Percentiles rank a stretch among this genome's conserved stretches.
Evolutionary conservation across 176 grass and related monocot genomes (phyloP).

Genomic region (Tillandsia fasciculata): DNA sequence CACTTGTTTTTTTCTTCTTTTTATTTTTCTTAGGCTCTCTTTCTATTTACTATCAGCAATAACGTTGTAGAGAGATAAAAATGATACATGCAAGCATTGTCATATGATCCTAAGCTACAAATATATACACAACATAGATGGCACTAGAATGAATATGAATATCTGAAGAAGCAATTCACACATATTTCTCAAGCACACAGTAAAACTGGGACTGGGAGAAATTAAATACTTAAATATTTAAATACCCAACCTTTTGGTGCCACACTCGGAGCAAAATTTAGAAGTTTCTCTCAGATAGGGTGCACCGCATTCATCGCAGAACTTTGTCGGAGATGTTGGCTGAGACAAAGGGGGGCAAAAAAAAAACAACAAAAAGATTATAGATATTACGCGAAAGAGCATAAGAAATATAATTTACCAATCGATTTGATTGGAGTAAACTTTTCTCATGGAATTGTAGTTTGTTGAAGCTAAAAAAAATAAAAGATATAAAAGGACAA

Average conservation of each 20-base stretch:
- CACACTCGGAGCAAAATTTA: conserved; percentile 89
- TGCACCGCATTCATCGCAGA: conserved; percentile 83
- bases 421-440: neutral
- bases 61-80: no score
- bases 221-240: conserved; percentile 14
- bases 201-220: neutral
- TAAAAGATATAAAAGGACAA: no score
- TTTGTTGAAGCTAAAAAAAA: no score
- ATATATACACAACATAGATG: no score
- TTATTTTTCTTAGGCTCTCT: no score
- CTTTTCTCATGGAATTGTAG: no score
- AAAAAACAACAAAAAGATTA: neutral
- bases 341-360: conserved; percentile 13
- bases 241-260: conserved; percentile 76
- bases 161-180: no score
- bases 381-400: neutral
- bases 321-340: conserved; percentile 74
- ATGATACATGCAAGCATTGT: no score
- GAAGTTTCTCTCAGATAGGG: conserved; percentile 81
- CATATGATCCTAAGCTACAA: no score
- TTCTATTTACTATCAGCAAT: no score
- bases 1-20: no score
- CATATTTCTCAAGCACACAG: neutral
- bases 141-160: no score
- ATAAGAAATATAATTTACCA: neutral